Evolutionary conservation across 2,329 filamentous ascomycete species (phyloP).

Genomic region (Calonectria multiphialidica): DNA sequence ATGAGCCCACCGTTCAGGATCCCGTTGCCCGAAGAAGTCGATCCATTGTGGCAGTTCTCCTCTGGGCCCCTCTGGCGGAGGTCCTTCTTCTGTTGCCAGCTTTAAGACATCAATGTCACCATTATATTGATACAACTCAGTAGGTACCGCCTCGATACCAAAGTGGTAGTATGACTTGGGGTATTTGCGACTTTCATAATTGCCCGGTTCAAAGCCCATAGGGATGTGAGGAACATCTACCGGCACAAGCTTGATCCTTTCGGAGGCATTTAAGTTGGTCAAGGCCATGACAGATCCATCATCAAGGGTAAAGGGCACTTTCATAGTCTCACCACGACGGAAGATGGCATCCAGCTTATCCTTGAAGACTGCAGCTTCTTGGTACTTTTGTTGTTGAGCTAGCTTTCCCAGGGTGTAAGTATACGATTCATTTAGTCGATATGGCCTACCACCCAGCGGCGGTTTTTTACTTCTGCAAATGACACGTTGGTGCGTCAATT

Average conservation of each 20-base stretch:
- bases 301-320: constrained; percentile 67
- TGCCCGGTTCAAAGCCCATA: constrained; percentile 77
- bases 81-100: constrained; percentile 49
- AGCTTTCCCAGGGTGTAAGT: constrained; percentile 67
- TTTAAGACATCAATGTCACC: constrained; percentile 59
- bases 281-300: constrained; percentile 77
- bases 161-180: constrained; percentile 76
- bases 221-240: constrained; percentile 71
- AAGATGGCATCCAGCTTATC: constrained; percentile 69
- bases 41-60: constrained; percentile 78
- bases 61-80: constrained; percentile 56
- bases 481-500: constrained; percentile 64
- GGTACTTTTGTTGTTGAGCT: constrained; percentile 65
- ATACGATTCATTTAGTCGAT: constrained; percentile 72
- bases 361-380: constrained; percentile 72
- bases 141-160: constrained; percentile 70
- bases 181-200: constrained; percentile 78
- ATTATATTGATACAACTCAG: constrained; percentile 72
- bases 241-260: constrained; percentile 66
- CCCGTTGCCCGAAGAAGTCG: constrained; percentile 72
- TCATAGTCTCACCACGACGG: constrained; percentile 52
- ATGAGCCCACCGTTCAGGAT: constrained; percentile 73
- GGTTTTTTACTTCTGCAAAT: constrained; percentile 71
- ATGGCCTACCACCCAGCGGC: constrained; percentile 70
- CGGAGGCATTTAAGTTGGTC: constrained; percentile 72